A percentile compares a stretch with the other conserved stretches of the same genome.
phyloP scores from a whole-genome alignment of 2,329 filamentous ascomycete species.

The Arthrobotrys entomopaga region DNA sequence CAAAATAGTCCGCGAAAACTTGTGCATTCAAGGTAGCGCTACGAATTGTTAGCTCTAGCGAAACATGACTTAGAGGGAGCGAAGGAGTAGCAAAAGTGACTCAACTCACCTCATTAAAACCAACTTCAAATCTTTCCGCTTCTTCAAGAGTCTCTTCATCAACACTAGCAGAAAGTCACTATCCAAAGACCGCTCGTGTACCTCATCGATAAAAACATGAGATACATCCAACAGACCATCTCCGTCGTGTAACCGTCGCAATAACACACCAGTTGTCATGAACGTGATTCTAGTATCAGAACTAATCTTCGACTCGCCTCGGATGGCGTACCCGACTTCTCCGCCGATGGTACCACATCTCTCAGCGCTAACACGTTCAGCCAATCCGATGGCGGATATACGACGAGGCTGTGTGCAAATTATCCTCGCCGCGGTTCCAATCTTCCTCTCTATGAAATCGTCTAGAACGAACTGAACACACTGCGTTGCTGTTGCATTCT shows the following conservation, averaged over 20 bases:
- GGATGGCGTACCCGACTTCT: constrained; percentile 90
- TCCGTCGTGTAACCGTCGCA: constrained; percentile 89
- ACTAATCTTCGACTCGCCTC: constrained; percentile 80
- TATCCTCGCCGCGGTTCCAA: constrained; percentile 84
- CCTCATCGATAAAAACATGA: constrained; percentile 94
- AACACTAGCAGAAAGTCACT: constrained; percentile 93
- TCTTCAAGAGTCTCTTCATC: constrained; percentile 80
- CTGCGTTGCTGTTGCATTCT: constrained; percentile 70
- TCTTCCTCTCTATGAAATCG: constrained; percentile 74
- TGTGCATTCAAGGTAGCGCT: constrained; percentile 88
- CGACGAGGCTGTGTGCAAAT: constrained; percentile 94
- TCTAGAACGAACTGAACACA: constrained; percentile 96
- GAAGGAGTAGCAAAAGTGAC: neutral
- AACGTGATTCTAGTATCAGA: constrained; percentile 86
- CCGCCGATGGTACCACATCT: constrained; percentile 82
- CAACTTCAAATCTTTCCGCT: constrained; percentile 82
- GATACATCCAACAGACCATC: constrained; percentile 88
- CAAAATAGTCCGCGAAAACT: constrained; percentile 86
- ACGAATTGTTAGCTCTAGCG: neutral
- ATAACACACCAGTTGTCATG: constrained; percentile 91
- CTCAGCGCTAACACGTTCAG: constrained; percentile 93
- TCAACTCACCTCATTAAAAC: constrained; percentile 78
- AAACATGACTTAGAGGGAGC: neutral
- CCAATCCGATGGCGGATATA: constrained; percentile 92
- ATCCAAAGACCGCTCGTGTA: constrained; percentile 93